Conservation (phyloP, 2,329 filamentous ascomycete genomes). For the Fusarium annulatum region DNA sequence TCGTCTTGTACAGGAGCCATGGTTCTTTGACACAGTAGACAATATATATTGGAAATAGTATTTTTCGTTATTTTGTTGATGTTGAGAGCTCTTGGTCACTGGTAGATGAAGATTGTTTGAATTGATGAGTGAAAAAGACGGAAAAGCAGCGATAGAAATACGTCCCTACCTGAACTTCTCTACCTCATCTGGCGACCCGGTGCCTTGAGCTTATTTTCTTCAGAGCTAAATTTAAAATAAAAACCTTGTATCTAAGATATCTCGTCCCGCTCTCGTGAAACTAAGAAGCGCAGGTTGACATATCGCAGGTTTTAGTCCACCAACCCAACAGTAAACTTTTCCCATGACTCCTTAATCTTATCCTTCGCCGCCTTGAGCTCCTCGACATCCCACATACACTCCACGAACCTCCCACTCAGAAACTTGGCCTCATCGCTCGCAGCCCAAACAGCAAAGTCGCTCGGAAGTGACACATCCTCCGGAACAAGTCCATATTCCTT, state of each 20-base stretch:
- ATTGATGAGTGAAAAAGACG: neutral
- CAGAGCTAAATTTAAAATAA: neutral
- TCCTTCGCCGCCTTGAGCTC: conserved; percentile 56
- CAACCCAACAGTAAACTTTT: conserved; percentile 37
- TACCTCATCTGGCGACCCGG: neutral
- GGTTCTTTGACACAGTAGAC: neutral
- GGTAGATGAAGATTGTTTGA: neutral
- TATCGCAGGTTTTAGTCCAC: neutral
- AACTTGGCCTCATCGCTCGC: conserved; percentile 58
- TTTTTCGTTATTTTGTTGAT: neutral
- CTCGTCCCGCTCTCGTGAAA: neutral
- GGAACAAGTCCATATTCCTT: conserved; percentile 19
- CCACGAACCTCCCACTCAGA: conserved; percentile 58
- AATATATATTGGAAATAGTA: too few relatives aligned
- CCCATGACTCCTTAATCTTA: conserved; percentile 45
- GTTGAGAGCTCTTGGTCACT: too few relatives aligned
- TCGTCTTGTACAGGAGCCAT: neutral
- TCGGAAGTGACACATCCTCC: conserved; percentile 49
- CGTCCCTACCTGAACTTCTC: neutral
- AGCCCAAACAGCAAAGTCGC: conserved; percentile 58
- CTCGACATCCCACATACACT: conserved; percentile 63
- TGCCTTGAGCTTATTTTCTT: neutral
- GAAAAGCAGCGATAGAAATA: neutral
- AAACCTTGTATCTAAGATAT: too few relatives aligned
- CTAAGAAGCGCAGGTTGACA: neutral